Base-by-base conservation (phyloP, 352 stramenopile genomes). In the Elongisporangium anandrum region DNA sequence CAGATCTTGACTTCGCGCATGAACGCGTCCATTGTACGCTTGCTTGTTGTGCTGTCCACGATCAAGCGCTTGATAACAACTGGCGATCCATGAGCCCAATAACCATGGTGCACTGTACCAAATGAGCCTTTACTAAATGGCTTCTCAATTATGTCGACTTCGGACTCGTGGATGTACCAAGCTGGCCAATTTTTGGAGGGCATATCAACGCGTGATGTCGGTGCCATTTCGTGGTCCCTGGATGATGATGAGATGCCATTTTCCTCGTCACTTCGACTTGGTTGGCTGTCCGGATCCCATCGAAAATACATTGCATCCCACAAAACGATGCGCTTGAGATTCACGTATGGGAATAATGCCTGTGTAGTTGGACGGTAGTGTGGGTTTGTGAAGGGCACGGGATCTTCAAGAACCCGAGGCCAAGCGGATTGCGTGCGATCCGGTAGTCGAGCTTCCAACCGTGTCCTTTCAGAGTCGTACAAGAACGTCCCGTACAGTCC, bases 291-390 rank as follows among this genome's bases (percentile, higher is more conserved):
- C 3, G 71, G 72, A 45, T 86, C 77, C 74, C 75, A 85, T 1
- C 76, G 76, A 61, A 81, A 85, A 56, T 76, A 85, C 63, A 85
- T 77, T 0, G 71, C 72, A 51, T 84, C 73, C 77, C 77, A 86
- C 23, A 86, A 48, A 22, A 86, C 77, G 4, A 86, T 74, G 15
- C 72, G 73, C 64, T 86, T 86, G 34, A 84, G 50, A 60, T 86
- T 86, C 1, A 72, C 77, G n/a, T 74, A 71, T 12, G 77, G 76
- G 55, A 81, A 86, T 13, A 86, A 56, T 15, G 84, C 76, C 39
- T 70, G 72, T 51, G 79, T 77, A 51, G 74, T 84, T 4, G 64
- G 61, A 10, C 75, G 72, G 60, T 78, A 86, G 38, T 74, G 59
- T 8, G 68, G 69, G 55, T 87, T 87, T 55, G 65, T 70, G 62